Conservation (phyloP, 2,329 filamentous ascomycete species). For the Aspergillus bombycis region DNA sequence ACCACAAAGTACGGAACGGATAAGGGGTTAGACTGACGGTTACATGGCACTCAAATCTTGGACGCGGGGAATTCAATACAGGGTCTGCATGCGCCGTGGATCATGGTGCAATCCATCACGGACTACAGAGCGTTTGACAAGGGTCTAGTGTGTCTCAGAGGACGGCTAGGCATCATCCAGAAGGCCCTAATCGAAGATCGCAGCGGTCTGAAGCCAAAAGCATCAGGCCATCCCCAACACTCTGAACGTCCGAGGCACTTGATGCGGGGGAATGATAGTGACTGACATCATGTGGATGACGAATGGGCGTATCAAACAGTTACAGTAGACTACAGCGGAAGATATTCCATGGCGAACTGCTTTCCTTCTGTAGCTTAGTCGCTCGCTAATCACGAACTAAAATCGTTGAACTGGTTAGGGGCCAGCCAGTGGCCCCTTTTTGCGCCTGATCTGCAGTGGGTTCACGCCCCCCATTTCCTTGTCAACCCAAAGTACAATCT, state of each 20-base stretch:
- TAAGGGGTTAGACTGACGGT: not conserved
- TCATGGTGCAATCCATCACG: not conserved
- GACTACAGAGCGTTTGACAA: not conserved
- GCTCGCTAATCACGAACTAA: not conserved
- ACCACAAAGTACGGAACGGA: not conserved
- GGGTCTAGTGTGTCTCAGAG: not conserved
- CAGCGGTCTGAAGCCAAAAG: not conserved
- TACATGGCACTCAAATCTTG: not conserved
- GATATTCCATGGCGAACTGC: not conserved
- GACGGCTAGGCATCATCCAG: not conserved
- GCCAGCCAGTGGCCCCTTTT: not conserved
- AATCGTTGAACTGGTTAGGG: no score
- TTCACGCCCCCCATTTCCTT: not conserved
- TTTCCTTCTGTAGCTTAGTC: not conserved
- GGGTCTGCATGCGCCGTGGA: constrained; percentile 1
- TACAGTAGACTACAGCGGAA: no score
- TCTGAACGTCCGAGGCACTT: not conserved
- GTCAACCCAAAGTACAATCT: not conserved
- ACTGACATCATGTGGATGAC: not conserved
- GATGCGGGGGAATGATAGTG: not conserved
- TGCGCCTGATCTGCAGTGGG: constrained; percentile 1
- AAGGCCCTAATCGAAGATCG: constrained; percentile 1
- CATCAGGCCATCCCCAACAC: not conserved
- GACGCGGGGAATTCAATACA: not conserved
- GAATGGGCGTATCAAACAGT: not conserved